A percentile compares a stretch with the other conserved stretches of the same genome.
Evolutionary conservation across 1,284 basidiomycete genomes (phyloP).

Genomic region (Tetrapyrgos nigripes): DNA sequence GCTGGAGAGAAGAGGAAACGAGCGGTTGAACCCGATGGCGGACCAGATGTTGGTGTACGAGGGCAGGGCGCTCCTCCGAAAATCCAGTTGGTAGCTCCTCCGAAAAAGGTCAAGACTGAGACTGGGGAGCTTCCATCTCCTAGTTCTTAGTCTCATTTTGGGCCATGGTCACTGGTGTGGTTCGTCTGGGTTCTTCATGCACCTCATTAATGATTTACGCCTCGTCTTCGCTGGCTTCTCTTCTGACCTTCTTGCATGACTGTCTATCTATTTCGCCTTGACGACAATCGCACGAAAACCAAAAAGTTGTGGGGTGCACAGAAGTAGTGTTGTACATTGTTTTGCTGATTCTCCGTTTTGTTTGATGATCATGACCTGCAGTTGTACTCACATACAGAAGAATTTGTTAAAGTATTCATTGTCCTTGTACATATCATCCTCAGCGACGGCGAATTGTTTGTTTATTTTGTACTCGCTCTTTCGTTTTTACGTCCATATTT

Average conservation of each 20-base stretch:
- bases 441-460: neutral
- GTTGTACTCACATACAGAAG: no score
- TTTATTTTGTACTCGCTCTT: neutral
- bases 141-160: constrained; percentile 4
- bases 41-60: constrained; percentile 65
- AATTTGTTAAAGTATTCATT: no score
- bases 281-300: neutral
- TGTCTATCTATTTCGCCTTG: no score
- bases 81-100: constrained; percentile 53
- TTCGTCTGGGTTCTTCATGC: no score
- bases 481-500: neutral
- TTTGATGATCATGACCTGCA: no score
- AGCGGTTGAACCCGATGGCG: constrained; percentile 77
- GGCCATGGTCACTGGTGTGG: no score
- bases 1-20: constrained; percentile 77
- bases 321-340: neutral
- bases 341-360: no score
- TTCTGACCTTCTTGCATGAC: no score
- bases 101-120: constrained; percentile 69
- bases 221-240: no score
- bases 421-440: no score
- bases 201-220: no score
- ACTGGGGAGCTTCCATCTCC: constrained; percentile 22
- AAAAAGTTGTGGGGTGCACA: neutral
- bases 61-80: constrained; percentile 68